Conservation (phyloP, 2,329 filamentous ascomycete species). For the Chaetothyriales sp. region DNA sequence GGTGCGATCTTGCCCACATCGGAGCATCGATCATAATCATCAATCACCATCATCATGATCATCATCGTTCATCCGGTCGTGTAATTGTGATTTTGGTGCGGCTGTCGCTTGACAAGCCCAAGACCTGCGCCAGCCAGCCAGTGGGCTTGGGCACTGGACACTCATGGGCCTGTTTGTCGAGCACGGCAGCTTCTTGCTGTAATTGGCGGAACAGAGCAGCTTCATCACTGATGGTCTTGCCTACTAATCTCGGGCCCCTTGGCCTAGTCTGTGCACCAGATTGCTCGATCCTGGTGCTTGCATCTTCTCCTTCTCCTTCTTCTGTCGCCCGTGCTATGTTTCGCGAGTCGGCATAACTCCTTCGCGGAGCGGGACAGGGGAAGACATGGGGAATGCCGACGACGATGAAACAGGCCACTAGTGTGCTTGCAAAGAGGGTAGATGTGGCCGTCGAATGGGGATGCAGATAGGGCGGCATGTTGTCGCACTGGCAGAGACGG, state of each 20-base stretch:
- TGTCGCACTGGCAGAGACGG: not conserved
- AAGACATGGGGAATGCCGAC: slow-evolving; percentile 80
- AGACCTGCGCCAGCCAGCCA: slow-evolving; percentile 58
- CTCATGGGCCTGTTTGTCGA: slow-evolving; percentile 42
- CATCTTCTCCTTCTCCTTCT: slow-evolving; percentile 23
- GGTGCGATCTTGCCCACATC: too few species aligned
- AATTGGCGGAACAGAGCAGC: slow-evolving; percentile 29
- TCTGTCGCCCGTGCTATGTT: slow-evolving; percentile 16
- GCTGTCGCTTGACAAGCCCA: slow-evolving; percentile 24
- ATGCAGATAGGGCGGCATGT: slow-evolving; percentile 54
- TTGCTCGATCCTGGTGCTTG: slow-evolving; percentile 20
- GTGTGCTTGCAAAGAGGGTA: slow-evolving; percentile 85
- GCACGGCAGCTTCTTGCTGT: slow-evolving; percentile 25
- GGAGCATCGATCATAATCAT: too few species aligned
- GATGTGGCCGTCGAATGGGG: slow-evolving; percentile 86
- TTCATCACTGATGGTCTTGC: slow-evolving; percentile 24
- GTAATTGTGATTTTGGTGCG: not conserved
- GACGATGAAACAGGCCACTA: slow-evolving; percentile 78
- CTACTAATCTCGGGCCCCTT: slow-evolving; percentile 22
- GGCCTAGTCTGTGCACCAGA: slow-evolving; percentile 28
- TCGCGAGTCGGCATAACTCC: slow-evolving; percentile 56
- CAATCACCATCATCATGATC: too few species aligned
- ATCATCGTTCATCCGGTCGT: not conserved
- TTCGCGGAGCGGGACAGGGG: slow-evolving; percentile 72
- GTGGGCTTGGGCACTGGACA: slow-evolving; percentile 87